phyloP scores from a whole-genome alignment of 768 basidiomycete genomes.

The Russula emetica region DNA sequence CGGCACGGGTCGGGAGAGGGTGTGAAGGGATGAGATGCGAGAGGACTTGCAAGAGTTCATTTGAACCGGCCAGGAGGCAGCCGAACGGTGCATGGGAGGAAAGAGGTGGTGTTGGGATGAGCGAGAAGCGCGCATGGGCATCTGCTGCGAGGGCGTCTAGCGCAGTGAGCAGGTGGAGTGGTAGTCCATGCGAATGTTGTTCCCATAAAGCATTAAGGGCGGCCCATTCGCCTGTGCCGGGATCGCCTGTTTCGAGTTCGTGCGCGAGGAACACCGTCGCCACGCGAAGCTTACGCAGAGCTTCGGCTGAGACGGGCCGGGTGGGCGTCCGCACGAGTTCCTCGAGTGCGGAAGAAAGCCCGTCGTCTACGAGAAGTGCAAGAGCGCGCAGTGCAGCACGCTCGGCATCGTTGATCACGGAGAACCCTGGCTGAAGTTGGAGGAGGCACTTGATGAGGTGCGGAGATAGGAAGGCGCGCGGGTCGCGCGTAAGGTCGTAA shows the following conservation, averaged over 20 bases:
- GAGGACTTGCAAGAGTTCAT: conserved; percentile 53
- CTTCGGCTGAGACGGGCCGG: conserved; percentile 47
- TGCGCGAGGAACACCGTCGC: conserved; percentile 54
- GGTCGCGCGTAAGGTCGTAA: conserved; percentile 54
- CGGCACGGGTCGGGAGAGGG: conserved; percentile 47
- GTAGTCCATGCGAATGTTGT: conserved; percentile 52
- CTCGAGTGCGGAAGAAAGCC: conserved; percentile 57
- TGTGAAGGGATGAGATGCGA: conserved; percentile 44
- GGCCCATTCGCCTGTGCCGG: conserved; percentile 45
- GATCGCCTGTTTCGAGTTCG: conserved; percentile 46
- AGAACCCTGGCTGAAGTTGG: conserved; percentile 54
- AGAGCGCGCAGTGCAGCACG: conserved; percentile 54
- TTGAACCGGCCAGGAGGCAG: conserved; percentile 51
- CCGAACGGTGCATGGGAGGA: conserved; percentile 41
- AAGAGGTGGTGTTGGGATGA: conserved; percentile 32
- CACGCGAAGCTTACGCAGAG: conserved; percentile 58
- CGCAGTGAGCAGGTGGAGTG: conserved; percentile 53
- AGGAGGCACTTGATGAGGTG: conserved; percentile 58
- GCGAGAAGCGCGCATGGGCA: conserved; percentile 49
- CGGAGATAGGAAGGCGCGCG: conserved; percentile 52
- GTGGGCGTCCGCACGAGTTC: conserved; percentile 50
- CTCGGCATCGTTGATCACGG: conserved; percentile 58
- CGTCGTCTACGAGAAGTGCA: conserved; percentile 66
- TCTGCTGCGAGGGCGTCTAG: conserved; percentile 49
- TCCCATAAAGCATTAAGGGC: conserved; percentile 58